Base-by-base conservation (phyloP, 2,329 filamentous ascomycete genomes). In the Curvularia eragrostidis region DNA sequence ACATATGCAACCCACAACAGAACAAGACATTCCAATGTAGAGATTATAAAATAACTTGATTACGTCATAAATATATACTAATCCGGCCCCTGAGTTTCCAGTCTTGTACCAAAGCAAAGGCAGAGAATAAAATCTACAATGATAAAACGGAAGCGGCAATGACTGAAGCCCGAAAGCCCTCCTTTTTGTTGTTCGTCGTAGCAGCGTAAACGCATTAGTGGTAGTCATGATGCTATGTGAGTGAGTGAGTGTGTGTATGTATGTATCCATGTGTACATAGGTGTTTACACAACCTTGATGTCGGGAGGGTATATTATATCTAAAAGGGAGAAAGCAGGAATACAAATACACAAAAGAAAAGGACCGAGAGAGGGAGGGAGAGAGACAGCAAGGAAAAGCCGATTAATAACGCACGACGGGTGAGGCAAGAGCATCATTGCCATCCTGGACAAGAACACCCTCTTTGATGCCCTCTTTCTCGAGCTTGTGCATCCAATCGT, bases 401-500 rank as follows among this genome's bases (percentile, higher is more conserved):
- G 3, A 54, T 65, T 63, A 77, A 60, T 76, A 77, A 32, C 74
- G 62, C 42, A 76, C 73, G 18, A 76, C 68, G 7, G 75, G 74
- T 8, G 68, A 58, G 21, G 68, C 61, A 21, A 46, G 39, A 18
- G 67, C 64, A 38, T 63, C 61, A 38, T 68, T 66, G 23, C 21
- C 23, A 13, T 75, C 72, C 50, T 72, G 71, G 12, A 75, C 62
- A 55, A 77, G 56, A 12, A 79, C 68, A 15, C 79, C 78, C 36
- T 72, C 72, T 48, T 73, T 77, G n/a, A 79, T 68, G 2, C 78
- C 78, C 18, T 76, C 67, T 56, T 75, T 76, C 48, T 78, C 75
- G 21, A 80, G 64, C 54, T 74, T 71, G 15, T 79, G 74, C 78
- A 79, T 79, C 77, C 78, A 79, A 44, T 74, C 72, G 15, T 71